Percentiles rank a stretch among this genome's conserved stretches.
These are phyloP conservation scores for Metroxylon sagu DNA, from an alignment of 176 grass and related monocot genomes.

Conservation along the genomic window DNA sequence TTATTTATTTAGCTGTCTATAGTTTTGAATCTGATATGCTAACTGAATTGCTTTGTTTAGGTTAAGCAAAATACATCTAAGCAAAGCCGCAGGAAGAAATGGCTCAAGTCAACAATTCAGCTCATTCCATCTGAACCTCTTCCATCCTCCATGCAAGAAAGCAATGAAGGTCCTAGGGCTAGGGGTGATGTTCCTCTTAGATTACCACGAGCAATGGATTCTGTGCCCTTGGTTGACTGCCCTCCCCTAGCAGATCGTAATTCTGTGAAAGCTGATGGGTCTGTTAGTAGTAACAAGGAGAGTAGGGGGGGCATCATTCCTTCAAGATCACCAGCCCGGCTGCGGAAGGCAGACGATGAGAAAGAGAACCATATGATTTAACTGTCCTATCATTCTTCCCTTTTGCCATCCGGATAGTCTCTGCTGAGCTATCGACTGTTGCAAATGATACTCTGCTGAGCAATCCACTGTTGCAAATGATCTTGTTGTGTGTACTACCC, in stretches of 20 bases:
- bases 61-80: constrained; percentile 25
- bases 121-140: constrained; percentile 34
- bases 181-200: constrained; percentile 46
- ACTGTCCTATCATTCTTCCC: background rate
- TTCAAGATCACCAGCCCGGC: constrained; percentile 27
- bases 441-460: too few relatives aligned
- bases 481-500: too few relatives aligned
- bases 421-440: too few relatives aligned
- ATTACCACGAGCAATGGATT: constrained; percentile 74
- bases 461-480: too few relatives aligned
- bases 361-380: constrained; percentile 64
- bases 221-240: constrained; percentile 21
- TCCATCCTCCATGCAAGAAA: constrained; percentile 16
- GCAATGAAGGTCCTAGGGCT: constrained; percentile 22
- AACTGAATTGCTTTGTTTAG: constrained; percentile 14
- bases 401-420: too few relatives aligned
- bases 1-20: too few relatives aligned
- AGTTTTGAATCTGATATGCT: too few relatives aligned
- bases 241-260: constrained; percentile 65
- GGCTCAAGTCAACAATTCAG: constrained; percentile 68
- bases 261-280: constrained; percentile 33
- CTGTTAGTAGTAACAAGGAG: constrained; percentile 35
- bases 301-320: constrained; percentile 19
- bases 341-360: constrained; percentile 40
- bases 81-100: constrained; percentile 54